Evolutionary conservation across 495 filamentous ascomycete species (phyloP).

Genomic region (Podospora pseudoanserina): DNA sequence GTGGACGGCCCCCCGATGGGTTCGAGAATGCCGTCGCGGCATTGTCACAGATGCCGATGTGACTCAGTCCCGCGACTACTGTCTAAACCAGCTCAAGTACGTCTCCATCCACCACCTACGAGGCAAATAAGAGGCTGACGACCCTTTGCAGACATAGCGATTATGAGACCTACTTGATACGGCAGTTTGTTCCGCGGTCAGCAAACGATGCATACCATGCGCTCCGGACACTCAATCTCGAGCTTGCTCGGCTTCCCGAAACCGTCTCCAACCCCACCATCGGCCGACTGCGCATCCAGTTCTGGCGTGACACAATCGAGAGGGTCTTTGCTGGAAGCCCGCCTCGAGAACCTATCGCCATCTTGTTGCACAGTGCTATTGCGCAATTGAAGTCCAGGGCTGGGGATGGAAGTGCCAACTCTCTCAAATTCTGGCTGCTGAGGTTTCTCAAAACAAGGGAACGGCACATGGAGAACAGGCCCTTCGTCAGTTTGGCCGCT

Average conservation of each 20-base stretch:
- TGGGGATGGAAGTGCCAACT: conserved; percentile 48
- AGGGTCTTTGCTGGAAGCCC: conserved; percentile 66
- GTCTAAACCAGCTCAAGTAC: conserved; percentile 46
- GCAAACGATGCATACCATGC: conserved; percentile 80
- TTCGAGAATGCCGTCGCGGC: conserved; percentile 16
- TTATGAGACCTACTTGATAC: conserved; percentile 79
- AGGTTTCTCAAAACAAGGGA: conserved; percentile 76
- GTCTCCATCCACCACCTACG: background rate
- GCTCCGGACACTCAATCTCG: conserved; percentile 87
- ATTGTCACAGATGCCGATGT: conserved; percentile 31
- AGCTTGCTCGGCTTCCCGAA: conserved; percentile 83
- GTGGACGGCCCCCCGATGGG: conserved; percentile 14
- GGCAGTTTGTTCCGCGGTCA: conserved; percentile 70
- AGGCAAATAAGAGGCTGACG: background rate
- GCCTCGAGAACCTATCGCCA: conserved; percentile 86
- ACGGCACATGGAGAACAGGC: conserved; percentile 76
- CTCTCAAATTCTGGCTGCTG: conserved; percentile 77
- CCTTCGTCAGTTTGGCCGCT: conserved; percentile 66
- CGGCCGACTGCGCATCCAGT: conserved; percentile 83
- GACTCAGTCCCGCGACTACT: conserved; percentile 47
- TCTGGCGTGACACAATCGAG: conserved; percentile 85
- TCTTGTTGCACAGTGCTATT: conserved; percentile 71
- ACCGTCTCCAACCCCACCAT: conserved; percentile 75
- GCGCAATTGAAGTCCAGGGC: conserved; percentile 52
- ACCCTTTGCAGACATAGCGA: conserved; percentile 49